A percentile compares a stretch with the other conserved stretches of the same genome.
Evolutionary conservation across 2,329 filamentous ascomycete species (phyloP).

Genomic region (Huntiella abstrusa): DNA sequence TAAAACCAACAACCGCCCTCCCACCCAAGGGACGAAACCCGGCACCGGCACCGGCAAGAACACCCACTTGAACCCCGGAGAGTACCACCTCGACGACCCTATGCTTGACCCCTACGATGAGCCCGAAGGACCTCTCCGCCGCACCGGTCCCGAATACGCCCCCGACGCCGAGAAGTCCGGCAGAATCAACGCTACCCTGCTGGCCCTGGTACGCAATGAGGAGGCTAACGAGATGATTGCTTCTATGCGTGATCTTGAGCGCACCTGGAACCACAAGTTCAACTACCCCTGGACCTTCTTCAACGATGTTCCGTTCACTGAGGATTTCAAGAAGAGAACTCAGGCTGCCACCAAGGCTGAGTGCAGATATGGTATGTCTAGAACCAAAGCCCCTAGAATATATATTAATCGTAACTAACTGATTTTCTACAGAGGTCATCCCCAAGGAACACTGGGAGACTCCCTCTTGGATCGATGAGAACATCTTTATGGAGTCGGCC

Average conservation of each 20-base stretch:
- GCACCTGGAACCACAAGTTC: constrained; percentile 96
- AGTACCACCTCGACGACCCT: constrained; percentile 59
- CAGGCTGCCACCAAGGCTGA: constrained; percentile 71
- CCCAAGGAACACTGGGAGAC: constrained; percentile 91
- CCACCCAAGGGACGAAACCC: not conserved
- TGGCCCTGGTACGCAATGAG: constrained; percentile 81
- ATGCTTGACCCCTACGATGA: constrained; percentile 71
- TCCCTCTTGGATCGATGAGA: constrained; percentile 78
- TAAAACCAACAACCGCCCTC: not conserved
- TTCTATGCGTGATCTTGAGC: constrained; percentile 79
- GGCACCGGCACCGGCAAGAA: constrained; percentile 1
- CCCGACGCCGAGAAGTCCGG: constrained; percentile 55
- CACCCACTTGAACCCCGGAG: constrained; percentile 15
- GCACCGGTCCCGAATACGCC: constrained; percentile 59
- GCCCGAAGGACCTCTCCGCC: constrained; percentile 56
- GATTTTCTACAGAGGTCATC: constrained; percentile 45
- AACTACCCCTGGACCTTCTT: constrained; percentile 99
- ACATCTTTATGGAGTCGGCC: constrained; percentile 70
- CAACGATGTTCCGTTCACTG: constrained; percentile 84
- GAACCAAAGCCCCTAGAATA: not conserved
- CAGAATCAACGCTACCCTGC: constrained; percentile 81
- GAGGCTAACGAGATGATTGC: constrained; percentile 69
- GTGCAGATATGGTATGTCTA: constrained; percentile 53
- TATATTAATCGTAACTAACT: not conserved
- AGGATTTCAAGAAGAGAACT: constrained; percentile 79